Conservation (phyloP, 176 grass and related monocot genomes). For the Secale cereale region DNA sequence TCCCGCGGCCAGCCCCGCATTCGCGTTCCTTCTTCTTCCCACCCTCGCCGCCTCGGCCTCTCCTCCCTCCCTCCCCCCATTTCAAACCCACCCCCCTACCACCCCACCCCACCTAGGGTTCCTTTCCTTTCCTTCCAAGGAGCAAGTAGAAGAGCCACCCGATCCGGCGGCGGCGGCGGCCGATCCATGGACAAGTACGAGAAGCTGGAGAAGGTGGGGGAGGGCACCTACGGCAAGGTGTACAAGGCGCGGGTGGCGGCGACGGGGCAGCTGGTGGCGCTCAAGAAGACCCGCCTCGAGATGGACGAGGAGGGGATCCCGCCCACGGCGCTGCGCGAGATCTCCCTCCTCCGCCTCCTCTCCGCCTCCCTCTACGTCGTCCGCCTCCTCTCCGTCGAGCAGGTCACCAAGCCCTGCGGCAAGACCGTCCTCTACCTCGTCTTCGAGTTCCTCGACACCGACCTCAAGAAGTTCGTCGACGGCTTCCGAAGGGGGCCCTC, state of each 20-base stretch:
- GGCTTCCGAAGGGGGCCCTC: conserved; percentile 37
- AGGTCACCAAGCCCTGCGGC: conserved; percentile 54
- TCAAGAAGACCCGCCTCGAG: conserved; percentile 83
- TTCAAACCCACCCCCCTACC: conserved; percentile 10
- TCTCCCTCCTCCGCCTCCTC: conserved; percentile 89
- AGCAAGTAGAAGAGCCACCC: no score
- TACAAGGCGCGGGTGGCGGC: conserved; percentile 56
- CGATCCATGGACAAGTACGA: conserved; percentile 83
- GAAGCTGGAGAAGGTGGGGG: conserved; percentile 91
- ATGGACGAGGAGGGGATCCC: conserved; percentile 99
- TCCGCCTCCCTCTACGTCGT: conserved; percentile 88
- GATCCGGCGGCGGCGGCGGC: not conserved
- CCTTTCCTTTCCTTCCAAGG: not conserved
- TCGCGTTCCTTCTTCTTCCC: not conserved
- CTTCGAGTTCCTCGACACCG: conserved; percentile 89
- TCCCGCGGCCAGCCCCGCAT: not conserved
- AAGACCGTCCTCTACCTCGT: conserved; percentile 86
- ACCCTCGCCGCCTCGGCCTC: not conserved
- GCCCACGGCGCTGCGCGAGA: conserved; percentile 77
- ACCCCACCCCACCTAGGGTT: not conserved
- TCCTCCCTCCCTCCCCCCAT: not conserved
- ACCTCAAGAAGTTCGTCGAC: conserved; percentile 94
- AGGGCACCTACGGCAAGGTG: conserved; percentile 39
- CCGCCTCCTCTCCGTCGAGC: conserved; percentile 77
- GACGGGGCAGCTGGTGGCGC: conserved; percentile 50